These are phyloP conservation scores for Globisporangium irregulare DNA, from an alignment of 352 stramenopile genomes.

Conservation along the genomic window DNA sequence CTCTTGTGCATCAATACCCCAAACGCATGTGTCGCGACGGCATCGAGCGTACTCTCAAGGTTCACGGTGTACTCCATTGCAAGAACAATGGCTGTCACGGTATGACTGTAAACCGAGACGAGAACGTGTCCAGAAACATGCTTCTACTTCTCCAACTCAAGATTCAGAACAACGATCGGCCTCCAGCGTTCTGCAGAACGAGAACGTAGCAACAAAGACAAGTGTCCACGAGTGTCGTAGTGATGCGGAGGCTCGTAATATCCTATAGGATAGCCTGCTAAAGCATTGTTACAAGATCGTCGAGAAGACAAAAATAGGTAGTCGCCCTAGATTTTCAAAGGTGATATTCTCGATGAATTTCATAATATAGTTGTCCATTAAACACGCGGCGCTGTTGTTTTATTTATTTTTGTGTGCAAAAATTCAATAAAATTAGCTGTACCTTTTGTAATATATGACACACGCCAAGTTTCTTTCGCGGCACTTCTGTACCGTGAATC, in stretches of 20 bases:
- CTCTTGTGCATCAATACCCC: constrained; percentile 1
- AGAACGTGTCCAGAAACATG: constrained; percentile 8
- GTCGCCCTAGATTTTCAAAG: too few species aligned
- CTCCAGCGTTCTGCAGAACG: background rate
- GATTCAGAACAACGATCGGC: background rate
- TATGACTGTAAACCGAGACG: constrained; percentile 12
- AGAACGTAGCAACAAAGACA: constrained; percentile 11
- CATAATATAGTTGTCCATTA: too few species aligned
- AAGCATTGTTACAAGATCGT: too few species aligned
- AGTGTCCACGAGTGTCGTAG: constrained; percentile 8
- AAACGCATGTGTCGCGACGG: constrained; percentile 8
- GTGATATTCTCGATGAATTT: too few species aligned
- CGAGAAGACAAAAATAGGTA: too few species aligned
- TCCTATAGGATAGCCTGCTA: background rate
- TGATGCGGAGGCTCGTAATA: constrained; percentile 1
- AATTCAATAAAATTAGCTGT: too few species aligned
- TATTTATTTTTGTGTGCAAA: too few species aligned
- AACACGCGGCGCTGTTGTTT: too few species aligned
- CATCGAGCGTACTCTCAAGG: constrained; percentile 6
- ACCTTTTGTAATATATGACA: too few species aligned
- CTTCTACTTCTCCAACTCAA: constrained; percentile 11
- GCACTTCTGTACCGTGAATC: too few species aligned
- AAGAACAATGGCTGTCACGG: constrained; percentile 9
- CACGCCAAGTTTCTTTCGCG: too few species aligned
- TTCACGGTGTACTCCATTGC: constrained; percentile 18